phyloP scores from a whole-genome alignment of 75 land plant species.

The Pinus tabuliformis region DNA sequence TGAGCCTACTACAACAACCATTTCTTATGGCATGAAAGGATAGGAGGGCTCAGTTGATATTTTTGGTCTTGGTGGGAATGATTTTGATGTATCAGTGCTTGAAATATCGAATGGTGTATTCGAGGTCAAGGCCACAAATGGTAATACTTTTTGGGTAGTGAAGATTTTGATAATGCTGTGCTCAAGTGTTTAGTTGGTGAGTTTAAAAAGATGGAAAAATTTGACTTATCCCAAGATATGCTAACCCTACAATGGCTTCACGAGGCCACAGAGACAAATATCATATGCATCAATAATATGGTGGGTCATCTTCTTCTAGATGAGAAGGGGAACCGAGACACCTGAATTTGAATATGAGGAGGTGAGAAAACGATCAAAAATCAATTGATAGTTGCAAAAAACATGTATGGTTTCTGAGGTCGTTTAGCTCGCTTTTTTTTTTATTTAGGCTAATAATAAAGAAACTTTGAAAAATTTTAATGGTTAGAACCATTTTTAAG shows the following conservation, averaged over 20 bases:
- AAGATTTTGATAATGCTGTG: slow-evolving; percentile 9
- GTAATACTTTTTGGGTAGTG: slow-evolving; percentile 23
- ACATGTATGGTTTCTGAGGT: no score
- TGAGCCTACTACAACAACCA: slow-evolving; percentile 71
- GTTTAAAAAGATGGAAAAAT: slow-evolving; percentile 14
- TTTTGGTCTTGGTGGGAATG: slow-evolving; percentile 68
- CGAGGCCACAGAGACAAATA: slow-evolving; percentile 20
- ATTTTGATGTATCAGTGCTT: slow-evolving; percentile 64
- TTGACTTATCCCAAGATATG: slow-evolving; percentile 14
- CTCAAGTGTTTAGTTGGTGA: slow-evolving; percentile 10
- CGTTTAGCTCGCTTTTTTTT: no score
- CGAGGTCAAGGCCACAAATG: slow-evolving; percentile 39
- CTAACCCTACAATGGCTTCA: slow-evolving; percentile 16
- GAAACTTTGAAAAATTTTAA: no score
- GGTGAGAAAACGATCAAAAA: slow-evolving; percentile 32
- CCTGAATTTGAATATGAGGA: slow-evolving; percentile 82
- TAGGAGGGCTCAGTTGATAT: slow-evolving; percentile 63
- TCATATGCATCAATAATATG: slow-evolving; percentile 19
- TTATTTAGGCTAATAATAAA: no score
- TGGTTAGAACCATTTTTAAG: no score
- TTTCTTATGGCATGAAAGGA: slow-evolving; percentile 62
- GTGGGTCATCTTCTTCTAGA: slow-evolving; percentile 4
- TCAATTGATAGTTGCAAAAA: no score
- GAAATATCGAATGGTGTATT: slow-evolving; percentile 70
- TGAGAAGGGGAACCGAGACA: slow-evolving; percentile 22